phyloP scores from a whole-genome alignment of 2,329 filamentous ascomycete genomes.

The Paraconiothyrium sp. region DNA sequence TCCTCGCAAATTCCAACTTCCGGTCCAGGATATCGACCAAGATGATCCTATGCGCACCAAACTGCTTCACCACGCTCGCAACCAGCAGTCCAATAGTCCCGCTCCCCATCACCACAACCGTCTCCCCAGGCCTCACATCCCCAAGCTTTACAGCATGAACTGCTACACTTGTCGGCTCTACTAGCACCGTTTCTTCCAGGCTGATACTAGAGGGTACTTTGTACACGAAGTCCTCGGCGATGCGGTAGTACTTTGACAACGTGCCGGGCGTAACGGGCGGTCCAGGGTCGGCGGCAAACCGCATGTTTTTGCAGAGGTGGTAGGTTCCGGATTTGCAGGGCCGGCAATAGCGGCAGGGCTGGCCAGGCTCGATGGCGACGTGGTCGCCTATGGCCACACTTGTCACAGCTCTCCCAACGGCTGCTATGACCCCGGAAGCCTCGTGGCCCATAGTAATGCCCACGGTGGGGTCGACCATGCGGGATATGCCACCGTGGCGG shows the following conservation, averaged over 20 bases:
- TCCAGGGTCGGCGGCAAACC: slow-evolving; percentile 89
- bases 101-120: slow-evolving; percentile 86
- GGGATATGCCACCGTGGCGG: slow-evolving; percentile 92
- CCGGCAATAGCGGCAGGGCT: slow-evolving; percentile 87
- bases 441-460: slow-evolving; percentile 92
- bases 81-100: slow-evolving; percentile 91
- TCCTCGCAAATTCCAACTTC: slow-evolving; percentile 81
- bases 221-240: slow-evolving; percentile 91
- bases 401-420: slow-evolving; percentile 79
- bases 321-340: slow-evolving; percentile 89
- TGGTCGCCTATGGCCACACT: slow-evolving; percentile 82
- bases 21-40: slow-evolving; percentile 92
- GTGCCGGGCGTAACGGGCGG: slow-evolving; percentile 72
- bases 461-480: slow-evolving; percentile 79
- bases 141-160: slow-evolving; percentile 86
- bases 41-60: slow-evolving; percentile 83
- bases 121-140: slow-evolving; percentile 81
- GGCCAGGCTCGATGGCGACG: slow-evolving; percentile 90
- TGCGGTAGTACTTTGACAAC: slow-evolving; percentile 87
- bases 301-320: slow-evolving; percentile 86
- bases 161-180: slow-evolving; percentile 89
- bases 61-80: slow-evolving; percentile 71
- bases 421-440: slow-evolving; percentile 81
- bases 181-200: slow-evolving; percentile 85
- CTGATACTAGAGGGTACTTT: slow-evolving; percentile 84